phyloP scores from a whole-genome alignment of 1,284 basidiomycete genomes.

The Amylostereum areolatum region DNA sequence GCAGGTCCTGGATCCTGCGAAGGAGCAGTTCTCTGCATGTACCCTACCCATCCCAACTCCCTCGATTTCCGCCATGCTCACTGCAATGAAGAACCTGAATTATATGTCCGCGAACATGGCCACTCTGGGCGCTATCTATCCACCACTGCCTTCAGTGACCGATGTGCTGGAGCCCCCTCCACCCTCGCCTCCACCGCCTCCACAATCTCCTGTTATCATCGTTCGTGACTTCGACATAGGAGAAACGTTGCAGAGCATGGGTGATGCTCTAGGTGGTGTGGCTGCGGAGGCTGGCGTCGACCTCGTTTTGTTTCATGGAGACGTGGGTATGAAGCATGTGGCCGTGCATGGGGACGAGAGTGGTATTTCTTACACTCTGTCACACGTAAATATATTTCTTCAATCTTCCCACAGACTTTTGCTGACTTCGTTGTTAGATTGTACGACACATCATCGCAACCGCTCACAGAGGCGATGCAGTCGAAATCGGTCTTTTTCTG shows the following conservation, averaged over 20 bases:
- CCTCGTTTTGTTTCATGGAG: slow-evolving; percentile 83
- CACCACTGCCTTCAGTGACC: not conserved
- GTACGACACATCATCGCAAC: slow-evolving; percentile 77
- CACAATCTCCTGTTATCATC: slow-evolving; percentile 5
- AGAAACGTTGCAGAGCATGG: slow-evolving; percentile 68
- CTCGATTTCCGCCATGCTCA: slow-evolving; percentile 82
- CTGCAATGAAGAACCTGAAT: slow-evolving; percentile 86
- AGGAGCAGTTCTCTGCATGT: slow-evolving; percentile 86
- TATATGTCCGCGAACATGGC: slow-evolving; percentile 81
- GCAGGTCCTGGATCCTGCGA: slow-evolving; percentile 86
- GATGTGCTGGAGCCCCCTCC: slow-evolving; percentile 17
- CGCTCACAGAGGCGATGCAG: slow-evolving; percentile 68
- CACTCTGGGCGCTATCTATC: slow-evolving; percentile 29
- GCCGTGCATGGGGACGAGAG: slow-evolving; percentile 82
- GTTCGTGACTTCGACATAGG: slow-evolving; percentile 58
- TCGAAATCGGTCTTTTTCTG: slow-evolving; percentile 83
- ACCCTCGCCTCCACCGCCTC: slow-evolving; percentile 5
- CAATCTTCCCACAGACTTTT: slow-evolving; percentile 13
- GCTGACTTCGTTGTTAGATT: slow-evolving; percentile 43
- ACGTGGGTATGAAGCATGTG: slow-evolving; percentile 79
- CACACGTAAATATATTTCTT: slow-evolving; percentile 60
- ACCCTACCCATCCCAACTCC: slow-evolving; percentile 80
- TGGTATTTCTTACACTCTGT: slow-evolving; percentile 73
- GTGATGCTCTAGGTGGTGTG: slow-evolving; percentile 79
- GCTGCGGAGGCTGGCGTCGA: slow-evolving; percentile 83